phyloP scores from a whole-genome alignment of 768 basidiomycete genomes.

The Rhodotorula kratochvilovae region DNA sequence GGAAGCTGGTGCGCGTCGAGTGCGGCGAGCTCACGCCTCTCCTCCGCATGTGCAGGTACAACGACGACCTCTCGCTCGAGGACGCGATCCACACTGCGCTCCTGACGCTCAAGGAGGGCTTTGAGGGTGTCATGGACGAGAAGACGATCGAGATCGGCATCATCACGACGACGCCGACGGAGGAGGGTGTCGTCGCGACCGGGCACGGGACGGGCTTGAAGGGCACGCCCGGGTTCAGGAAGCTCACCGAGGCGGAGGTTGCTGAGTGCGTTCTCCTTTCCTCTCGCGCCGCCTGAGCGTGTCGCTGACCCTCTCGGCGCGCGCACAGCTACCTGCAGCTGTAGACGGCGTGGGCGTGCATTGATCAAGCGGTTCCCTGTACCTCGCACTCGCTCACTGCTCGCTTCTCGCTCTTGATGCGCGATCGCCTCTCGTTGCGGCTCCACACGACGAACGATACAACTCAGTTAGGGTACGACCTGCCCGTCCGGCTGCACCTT shows the following conservation, averaged over 20 bases:
- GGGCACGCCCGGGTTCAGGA: conserved; percentile 81
- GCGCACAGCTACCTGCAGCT: conserved; percentile 29
- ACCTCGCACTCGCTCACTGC: background rate
- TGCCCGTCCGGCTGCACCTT: too few species aligned
- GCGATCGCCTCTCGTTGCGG: too few species aligned
- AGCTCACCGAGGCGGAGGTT: conserved; percentile 93
- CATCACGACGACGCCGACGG: conserved; percentile 76
- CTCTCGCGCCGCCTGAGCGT: background rate
- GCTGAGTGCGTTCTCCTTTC: conserved; percentile 58
- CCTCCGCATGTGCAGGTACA: conserved; percentile 10
- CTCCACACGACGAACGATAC: too few species aligned
- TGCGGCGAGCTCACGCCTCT: too few species aligned
- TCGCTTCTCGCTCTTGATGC: too few species aligned
- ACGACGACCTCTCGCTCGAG: conserved; percentile 88
- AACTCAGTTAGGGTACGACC: too few species aligned
- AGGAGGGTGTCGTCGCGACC: conserved; percentile 63
- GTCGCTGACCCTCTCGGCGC: background rate
- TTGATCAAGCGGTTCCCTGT: background rate
- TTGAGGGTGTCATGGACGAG: conserved; percentile 99
- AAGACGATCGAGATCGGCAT: conserved; percentile 99
- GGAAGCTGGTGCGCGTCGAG: too few species aligned
- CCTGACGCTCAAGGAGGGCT: conserved; percentile 94
- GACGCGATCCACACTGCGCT: conserved; percentile 99
- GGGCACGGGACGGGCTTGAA: conserved; percentile 53
- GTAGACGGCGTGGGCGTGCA: background rate